phyloP scores from a whole-genome alignment of 345 rosid species.

The Eucalyptus polyanthemos region DNA sequence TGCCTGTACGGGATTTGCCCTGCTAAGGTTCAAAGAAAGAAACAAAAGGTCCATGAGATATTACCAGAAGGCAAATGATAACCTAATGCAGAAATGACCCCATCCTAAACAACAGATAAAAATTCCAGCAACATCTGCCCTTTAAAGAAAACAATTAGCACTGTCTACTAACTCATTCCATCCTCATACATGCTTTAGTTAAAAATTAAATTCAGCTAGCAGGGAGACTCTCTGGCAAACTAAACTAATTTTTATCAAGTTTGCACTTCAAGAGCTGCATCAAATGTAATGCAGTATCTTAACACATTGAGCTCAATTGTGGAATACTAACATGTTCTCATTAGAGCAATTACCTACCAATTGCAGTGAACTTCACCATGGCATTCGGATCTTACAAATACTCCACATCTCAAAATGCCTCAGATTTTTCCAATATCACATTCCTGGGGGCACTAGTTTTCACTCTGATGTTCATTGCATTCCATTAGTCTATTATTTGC shows the following conservation, averaged over 20 bases:
- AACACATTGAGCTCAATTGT: background rate
- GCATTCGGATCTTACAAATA: background rate
- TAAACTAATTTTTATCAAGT: background rate
- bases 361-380: background rate
- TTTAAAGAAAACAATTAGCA: background rate
- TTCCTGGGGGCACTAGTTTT: background rate
- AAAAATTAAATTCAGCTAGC: background rate
- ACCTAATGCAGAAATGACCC: background rate
- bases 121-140: background rate
- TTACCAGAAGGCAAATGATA: background rate
- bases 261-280: background rate
- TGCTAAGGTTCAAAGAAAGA: background rate
- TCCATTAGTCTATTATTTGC: background rate
- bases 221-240: background rate
- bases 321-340: background rate
- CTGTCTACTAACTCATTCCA: background rate
- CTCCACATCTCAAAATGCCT: background rate
- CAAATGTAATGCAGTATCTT: background rate
- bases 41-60: background rate
- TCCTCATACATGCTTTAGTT: background rate
- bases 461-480: background rate
- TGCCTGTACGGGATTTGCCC: conserved; percentile 72
- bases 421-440: background rate
- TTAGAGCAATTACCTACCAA: background rate
- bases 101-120: background rate